These are phyloP conservation scores for Dujonia santamariae DNA, from an alignment of 1,139 yeast species.

Conservation along the genomic window DNA sequence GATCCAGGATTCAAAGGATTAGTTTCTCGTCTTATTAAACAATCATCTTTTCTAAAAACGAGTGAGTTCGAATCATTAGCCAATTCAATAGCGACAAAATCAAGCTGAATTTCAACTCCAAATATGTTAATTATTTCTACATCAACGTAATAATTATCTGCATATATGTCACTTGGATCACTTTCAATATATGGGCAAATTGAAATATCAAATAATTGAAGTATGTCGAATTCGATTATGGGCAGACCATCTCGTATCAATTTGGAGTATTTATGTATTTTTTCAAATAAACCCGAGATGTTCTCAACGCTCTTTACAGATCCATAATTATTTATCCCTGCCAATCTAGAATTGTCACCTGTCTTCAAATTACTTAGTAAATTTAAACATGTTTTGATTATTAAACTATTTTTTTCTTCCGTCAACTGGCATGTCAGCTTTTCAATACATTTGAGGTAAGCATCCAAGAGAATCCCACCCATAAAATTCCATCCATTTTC, in stretches of 20 bases:
- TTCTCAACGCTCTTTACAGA: slow-evolving; percentile 20
- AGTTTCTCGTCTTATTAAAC: too few relatives aligned
- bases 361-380: slow-evolving; percentile 29
- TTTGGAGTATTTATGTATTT: slow-evolving; percentile 19
- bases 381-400: slow-evolving; percentile 31
- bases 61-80: background rate
- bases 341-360: slow-evolving; percentile 10
- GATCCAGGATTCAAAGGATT: too few relatives aligned
- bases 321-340: slow-evolving; percentile 31
- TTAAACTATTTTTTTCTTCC: slow-evolving; percentile 17
- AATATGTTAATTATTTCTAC: slow-evolving; percentile 23
- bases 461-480: slow-evolving; percentile 60
- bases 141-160: slow-evolving; percentile 23
- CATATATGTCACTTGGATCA: slow-evolving; percentile 13
- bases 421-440: slow-evolving; percentile 20
- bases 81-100: slow-evolving; percentile 19
- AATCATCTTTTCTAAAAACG: too few relatives aligned
- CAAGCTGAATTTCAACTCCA: slow-evolving; percentile 23
- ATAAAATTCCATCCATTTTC: slow-evolving; percentile 72
- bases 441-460: slow-evolving; percentile 68
- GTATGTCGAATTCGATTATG: slow-evolving; percentile 29
- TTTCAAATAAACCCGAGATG: slow-evolving; percentile 20
- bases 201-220: slow-evolving; percentile 26
- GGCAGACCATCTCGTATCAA: slow-evolving; percentile 11
- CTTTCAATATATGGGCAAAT: slow-evolving; percentile 25